Percentiles rank a stretch among this genome's conserved stretches.
Evolutionary conservation across 106 monocot genomes (phyloP).

Genomic region (Chionographis japonica): DNA sequence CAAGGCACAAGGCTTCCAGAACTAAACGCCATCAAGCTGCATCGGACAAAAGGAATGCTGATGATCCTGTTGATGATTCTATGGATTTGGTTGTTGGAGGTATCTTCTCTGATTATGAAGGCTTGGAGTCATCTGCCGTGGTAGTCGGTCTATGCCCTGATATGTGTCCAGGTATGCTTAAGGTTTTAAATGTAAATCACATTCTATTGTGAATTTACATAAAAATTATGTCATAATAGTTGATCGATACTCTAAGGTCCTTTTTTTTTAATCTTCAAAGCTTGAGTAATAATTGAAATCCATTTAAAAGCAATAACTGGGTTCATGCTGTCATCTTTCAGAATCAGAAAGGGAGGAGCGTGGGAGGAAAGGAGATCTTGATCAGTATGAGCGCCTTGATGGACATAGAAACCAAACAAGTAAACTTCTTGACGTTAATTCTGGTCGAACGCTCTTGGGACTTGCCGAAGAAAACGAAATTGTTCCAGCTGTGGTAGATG

Average conservation of each 20-base stretch:
- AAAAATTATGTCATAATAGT: background rate
- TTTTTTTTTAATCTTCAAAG: background rate
- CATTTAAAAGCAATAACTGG: background rate
- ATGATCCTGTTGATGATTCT: constrained; percentile 4
- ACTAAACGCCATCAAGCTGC: constrained; percentile 19
- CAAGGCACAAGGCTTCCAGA: constrained; percentile 19
- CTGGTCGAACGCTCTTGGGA: constrained; percentile 16
- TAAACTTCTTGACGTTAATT: constrained; percentile 68
- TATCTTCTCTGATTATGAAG: constrained; percentile 29
- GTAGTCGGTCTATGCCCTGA: constrained; percentile 80
- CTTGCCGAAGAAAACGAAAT: constrained; percentile 8
- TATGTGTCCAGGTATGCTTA: constrained; percentile 92
- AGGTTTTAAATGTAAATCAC: background rate
- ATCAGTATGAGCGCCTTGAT: constrained; percentile 80
- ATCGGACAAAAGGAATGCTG: constrained; percentile 3
- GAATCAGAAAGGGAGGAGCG: constrained; percentile 89
- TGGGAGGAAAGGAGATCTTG: constrained; percentile 98
- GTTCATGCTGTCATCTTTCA: constrained; percentile 25
- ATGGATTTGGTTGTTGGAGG: constrained; percentile 6
- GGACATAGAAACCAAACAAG: constrained; percentile 91
- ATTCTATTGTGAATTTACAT: background rate
- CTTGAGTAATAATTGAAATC: background rate
- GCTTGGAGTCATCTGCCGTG: constrained; percentile 23
- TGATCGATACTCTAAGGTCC: too few relatives aligned
- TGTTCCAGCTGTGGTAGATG: background rate